Conservation (phyloP, 805 yeast species). For the Brettanomyces anomalus region DNA sequence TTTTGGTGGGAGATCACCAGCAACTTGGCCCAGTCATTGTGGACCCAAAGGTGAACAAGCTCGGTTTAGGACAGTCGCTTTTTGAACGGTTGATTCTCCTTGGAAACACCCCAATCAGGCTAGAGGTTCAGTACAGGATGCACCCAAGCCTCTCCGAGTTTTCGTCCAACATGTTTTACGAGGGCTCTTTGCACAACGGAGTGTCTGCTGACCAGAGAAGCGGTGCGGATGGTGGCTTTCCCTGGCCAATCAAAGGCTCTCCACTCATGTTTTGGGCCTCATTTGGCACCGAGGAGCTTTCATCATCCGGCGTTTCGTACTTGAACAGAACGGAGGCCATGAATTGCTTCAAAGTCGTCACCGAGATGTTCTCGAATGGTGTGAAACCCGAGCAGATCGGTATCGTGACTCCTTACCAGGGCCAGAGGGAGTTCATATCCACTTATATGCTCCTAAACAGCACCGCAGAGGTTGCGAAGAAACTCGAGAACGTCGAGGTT, state of each 20-base stretch:
- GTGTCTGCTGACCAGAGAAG: conserved; percentile 70
- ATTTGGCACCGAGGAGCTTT: conserved; percentile 81
- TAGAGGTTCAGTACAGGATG: conserved; percentile 94
- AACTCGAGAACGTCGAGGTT: conserved; percentile 70
- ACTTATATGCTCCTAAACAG: conserved; percentile 74
- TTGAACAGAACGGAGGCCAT: conserved; percentile 84
- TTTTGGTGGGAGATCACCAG: conserved; percentile 89
- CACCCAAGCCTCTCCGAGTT: conserved; percentile 82
- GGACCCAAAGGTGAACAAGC: conserved; percentile 72
- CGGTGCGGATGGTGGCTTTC: conserved; percentile 49
- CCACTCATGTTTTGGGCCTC: conserved; percentile 98
- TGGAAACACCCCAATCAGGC: conserved; percentile 77
- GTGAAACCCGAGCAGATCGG: conserved; percentile 78
- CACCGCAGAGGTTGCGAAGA: conserved; percentile 47
- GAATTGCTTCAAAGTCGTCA: conserved; percentile 74
- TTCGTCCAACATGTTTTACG: conserved; percentile 86
- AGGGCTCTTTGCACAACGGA: conserved; percentile 87
- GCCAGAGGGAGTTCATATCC: conserved; percentile 75
- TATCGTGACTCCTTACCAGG: conserved; percentile 90
- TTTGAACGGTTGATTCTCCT: conserved; percentile 78
- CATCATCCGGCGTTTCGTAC: conserved; percentile 72
- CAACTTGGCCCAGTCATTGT: conserved; percentile 90
- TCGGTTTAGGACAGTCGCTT: conserved; percentile 78
- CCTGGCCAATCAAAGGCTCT: conserved; percentile 79
- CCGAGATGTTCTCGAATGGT: conserved; percentile 67